Percentiles rank a stretch among this genome's conserved stretches.
These are phyloP conservation scores for Helminthosporium solani DNA, from an alignment of 2,329 filamentous ascomycete species.

Conservation along the genomic window DNA sequence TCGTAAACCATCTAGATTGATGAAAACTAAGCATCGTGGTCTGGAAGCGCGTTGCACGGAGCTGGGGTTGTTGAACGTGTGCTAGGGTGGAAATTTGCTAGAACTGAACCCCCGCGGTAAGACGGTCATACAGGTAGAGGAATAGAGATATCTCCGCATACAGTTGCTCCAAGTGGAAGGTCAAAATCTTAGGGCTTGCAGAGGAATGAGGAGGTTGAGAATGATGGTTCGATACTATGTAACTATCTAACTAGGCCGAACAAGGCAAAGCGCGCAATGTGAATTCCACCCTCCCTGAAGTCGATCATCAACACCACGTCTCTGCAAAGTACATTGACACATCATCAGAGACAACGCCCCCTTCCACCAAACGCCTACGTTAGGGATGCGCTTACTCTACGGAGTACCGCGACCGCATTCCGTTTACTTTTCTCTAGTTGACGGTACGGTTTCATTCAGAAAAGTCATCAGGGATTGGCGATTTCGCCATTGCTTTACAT, in stretches of 20 bases:
- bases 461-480: no score
- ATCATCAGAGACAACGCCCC: neutral
- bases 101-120: conserved; percentile 14
- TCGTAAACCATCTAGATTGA: neutral
- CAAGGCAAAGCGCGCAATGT: conserved; percentile 20
- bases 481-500: no score
- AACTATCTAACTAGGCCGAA: conserved; percentile 14
- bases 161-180: conserved; percentile 19
- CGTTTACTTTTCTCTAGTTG: no score
- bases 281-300: conserved; percentile 7
- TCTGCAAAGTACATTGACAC: conserved; percentile 4
- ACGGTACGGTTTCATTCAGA: no score
- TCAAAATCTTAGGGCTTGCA: conserved; percentile 17
- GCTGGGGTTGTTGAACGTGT: conserved; percentile 11
- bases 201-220: conserved; percentile 20
- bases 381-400: no score
- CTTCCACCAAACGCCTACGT: no score
- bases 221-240: conserved; percentile 12
- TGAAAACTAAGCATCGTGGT: neutral
- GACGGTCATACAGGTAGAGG: conserved; percentile 25
- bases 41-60: conserved; percentile 2
- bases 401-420: no score
- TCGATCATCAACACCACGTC: conserved; percentile 1
- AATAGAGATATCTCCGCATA: conserved; percentile 18
- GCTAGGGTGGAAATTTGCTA: conserved; percentile 14